A percentile compares a stretch with the other conserved stretches of the same genome.
These are phyloP conservation scores for Calocybe gangraenosa DNA, from an alignment of 768 basidiomycete species.

Conservation along the genomic window DNA sequence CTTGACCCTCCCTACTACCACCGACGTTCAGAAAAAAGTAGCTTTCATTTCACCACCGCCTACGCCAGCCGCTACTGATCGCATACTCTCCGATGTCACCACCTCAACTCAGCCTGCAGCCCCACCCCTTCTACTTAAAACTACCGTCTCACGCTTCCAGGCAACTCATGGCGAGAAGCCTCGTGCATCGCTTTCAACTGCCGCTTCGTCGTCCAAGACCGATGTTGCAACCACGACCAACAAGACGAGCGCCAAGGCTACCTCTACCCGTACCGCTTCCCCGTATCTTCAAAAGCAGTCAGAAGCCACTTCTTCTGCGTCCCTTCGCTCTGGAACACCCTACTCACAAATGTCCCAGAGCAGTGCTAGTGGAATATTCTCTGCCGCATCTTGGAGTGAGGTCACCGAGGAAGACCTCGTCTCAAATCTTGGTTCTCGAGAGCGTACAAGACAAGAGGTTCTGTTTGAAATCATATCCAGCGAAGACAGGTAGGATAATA, in stretches of 20 bases:
- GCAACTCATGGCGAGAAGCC: conserved; percentile 67
- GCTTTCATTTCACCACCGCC: conserved; percentile 83
- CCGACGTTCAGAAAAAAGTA: conserved; percentile 76
- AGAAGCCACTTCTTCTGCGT: conserved; percentile 54
- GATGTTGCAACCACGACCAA: conserved; percentile 45
- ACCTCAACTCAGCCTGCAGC: conserved; percentile 22
- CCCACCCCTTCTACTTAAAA: conserved; percentile 44
- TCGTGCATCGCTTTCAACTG: conserved; percentile 61
- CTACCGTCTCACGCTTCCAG: conserved; percentile 74
- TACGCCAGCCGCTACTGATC: conserved; percentile 56
- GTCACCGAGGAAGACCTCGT: conserved; percentile 93
- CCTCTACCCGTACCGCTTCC: conserved; percentile 60
- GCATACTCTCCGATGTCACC: conserved; percentile 42
- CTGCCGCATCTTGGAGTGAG: conserved; percentile 87
- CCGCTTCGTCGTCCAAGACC: conserved; percentile 60
- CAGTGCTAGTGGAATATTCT: conserved; percentile 68
- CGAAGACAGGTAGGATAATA: conserved; percentile 74
- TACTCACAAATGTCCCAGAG: conserved; percentile 73
- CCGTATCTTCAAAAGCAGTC: conserved; percentile 51
- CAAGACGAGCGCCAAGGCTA: conserved; percentile 39
- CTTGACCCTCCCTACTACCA: conserved; percentile 21
- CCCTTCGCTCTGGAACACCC: conserved; percentile 76
- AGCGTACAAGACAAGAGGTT: conserved; percentile 94
- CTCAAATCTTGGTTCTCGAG: conserved; percentile 86
- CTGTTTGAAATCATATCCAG: conserved; percentile 95